These are phyloP conservation scores for Gamarada debralockiae DNA, from an alignment of 495 filamentous ascomycete species.

Conservation along the genomic window DNA sequence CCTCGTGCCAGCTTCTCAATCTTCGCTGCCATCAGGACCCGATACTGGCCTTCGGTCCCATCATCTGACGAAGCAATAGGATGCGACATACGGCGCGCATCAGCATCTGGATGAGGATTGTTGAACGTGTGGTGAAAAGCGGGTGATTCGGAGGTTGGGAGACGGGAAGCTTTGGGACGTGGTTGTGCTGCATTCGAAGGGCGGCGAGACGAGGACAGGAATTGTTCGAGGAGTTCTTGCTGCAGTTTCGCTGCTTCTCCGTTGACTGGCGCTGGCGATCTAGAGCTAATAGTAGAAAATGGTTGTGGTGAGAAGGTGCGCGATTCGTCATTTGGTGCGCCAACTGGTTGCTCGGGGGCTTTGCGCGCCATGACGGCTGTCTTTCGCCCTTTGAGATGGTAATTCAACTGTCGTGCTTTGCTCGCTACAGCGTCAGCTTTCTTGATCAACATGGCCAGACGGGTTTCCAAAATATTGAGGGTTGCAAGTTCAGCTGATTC, in stretches of 20 bases:
- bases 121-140: constrained; percentile 4
- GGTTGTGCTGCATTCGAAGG: not conserved
- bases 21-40: constrained; percentile 62
- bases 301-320: constrained; percentile 20
- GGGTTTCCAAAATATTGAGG: constrained; percentile 76
- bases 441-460: constrained; percentile 68
- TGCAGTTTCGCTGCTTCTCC: constrained; percentile 19
- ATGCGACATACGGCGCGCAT: constrained; percentile 12
- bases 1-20: constrained; percentile 74
- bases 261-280: constrained; percentile 12
- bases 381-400: constrained; percentile 70
- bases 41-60: constrained; percentile 34
- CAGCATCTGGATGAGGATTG: not conserved
- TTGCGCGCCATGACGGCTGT: constrained; percentile 61
- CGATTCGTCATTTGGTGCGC: not conserved
- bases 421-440: constrained; percentile 76
- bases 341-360: constrained; percentile 8
- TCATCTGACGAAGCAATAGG: constrained; percentile 15
- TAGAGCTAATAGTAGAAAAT: constrained; percentile 14
- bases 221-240: constrained; percentile 23
- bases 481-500: constrained; percentile 82
- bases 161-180: constrained; percentile 11
- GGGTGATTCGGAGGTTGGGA: not conserved
- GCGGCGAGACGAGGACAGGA: constrained; percentile 8
- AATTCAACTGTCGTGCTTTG: constrained; percentile 77